Conservation (phyloP, 306 rosid species). For the Begonia fuchsioides region DNA sequence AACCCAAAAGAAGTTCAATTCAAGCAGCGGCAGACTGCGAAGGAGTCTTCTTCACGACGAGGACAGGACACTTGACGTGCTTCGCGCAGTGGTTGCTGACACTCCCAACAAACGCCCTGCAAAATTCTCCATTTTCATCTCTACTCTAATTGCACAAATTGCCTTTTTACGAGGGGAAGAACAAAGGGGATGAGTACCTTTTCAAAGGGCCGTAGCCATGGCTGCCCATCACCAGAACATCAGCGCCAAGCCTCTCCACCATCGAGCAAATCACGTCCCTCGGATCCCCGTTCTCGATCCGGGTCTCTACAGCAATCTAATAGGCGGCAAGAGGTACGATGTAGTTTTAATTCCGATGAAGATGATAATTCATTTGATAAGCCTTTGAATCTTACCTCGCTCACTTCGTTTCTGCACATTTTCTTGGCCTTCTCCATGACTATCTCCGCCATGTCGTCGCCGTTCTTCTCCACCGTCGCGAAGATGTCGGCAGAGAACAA, state of each 20-base stretch:
- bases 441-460: constrained; percentile 32
- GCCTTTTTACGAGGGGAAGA: too few species aligned
- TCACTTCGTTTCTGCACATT: constrained; percentile 11
- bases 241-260: constrained; percentile 43
- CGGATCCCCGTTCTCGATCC: constrained; percentile 53
- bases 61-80: constrained; percentile 63
- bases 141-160: too few species aligned
- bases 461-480: constrained; percentile 35
- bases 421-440: constrained; percentile 64
- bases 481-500: constrained; percentile 39
- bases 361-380: too few species aligned
- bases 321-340: too few species aligned
- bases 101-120: constrained; percentile 76
- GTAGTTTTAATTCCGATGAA: too few species aligned
- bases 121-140: neutral
- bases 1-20: too few species aligned
- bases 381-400: too few species aligned
- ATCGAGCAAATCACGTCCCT: constrained; percentile 52
- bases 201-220: constrained; percentile 74
- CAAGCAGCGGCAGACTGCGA: too few species aligned
- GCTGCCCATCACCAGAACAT: constrained; percentile 71
- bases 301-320: constrained; percentile 40
- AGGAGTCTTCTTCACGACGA: constrained; percentile 33
- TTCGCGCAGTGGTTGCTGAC: constrained; percentile 72
- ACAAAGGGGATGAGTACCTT: constrained; percentile 22